A percentile compares a stretch with the other conserved stretches of the same genome.
Conservation (phyloP, 2,329 filamentous ascomycete species). For the Curvularia spicifera region DNA sequence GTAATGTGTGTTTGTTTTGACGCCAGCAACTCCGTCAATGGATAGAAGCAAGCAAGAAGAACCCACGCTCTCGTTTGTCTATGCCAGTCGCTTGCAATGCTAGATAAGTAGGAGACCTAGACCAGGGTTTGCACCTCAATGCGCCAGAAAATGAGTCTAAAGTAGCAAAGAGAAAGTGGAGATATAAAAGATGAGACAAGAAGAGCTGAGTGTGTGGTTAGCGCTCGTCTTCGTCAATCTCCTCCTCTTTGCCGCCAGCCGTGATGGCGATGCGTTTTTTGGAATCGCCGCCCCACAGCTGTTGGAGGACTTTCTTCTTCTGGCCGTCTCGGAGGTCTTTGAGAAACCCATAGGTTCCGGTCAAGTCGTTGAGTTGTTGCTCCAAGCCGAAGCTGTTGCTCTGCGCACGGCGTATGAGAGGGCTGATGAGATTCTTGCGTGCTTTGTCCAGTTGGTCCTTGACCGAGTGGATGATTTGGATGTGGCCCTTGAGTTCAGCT, state of each 20-base stretch:
- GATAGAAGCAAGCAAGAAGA: slow-evolving; percentile 5
- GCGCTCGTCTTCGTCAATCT: slow-evolving; percentile 21
- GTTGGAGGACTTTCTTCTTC: slow-evolving; percentile 82
- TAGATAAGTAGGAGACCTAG: slow-evolving; percentile 1
- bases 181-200: not conserved
- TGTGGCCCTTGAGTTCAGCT: slow-evolving; percentile 82
- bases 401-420: slow-evolving; percentile 75
- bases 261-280: slow-evolving; percentile 41
- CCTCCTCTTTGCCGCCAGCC: slow-evolving; percentile 25
- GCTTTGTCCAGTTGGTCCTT: slow-evolving; percentile 88
- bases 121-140: slow-evolving; percentile 1
- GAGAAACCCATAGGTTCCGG: slow-evolving; percentile 79
- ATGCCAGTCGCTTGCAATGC: slow-evolving; percentile 7
- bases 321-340: slow-evolving; percentile 77
- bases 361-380: slow-evolving; percentile 83
- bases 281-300: slow-evolving; percentile 61
- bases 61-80: slow-evolving; percentile 7
- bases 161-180: not conserved
- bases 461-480: slow-evolving; percentile 79
- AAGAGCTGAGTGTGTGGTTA: not conserved
- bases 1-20: slow-evolving; percentile 1
- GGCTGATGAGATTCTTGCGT: slow-evolving; percentile 80
- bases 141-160: slow-evolving; percentile 7
- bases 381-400: slow-evolving; percentile 76
- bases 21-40: slow-evolving; percentile 6